Evolutionary conservation across 2,329 filamentous ascomycete genomes (phyloP).

Genomic region (Rutstroemia sp.): DNA sequence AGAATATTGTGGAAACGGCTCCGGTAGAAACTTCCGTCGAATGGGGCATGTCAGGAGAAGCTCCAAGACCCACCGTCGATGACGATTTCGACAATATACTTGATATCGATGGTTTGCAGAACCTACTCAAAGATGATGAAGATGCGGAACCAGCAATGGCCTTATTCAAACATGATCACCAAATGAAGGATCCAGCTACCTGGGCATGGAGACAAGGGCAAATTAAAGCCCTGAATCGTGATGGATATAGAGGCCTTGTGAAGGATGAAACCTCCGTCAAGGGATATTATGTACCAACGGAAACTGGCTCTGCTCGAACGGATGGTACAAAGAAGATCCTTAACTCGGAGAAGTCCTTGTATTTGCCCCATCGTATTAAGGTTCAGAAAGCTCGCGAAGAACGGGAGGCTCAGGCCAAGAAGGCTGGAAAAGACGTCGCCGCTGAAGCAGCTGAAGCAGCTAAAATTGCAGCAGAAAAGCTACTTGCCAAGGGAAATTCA

Average conservation of each 20-base stretch:
- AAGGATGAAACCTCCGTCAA: constrained; percentile 40
- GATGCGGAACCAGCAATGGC: constrained; percentile 50
- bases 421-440: constrained; percentile 58
- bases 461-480: constrained; percentile 70
- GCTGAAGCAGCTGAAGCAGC: constrained; percentile 62
- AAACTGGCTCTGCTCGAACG: constrained; percentile 79
- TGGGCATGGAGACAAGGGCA: constrained; percentile 69
- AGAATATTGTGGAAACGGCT: constrained; percentile 32
- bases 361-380: constrained; percentile 94
- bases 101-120: constrained; percentile 65
- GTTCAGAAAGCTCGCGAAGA: constrained; percentile 88
- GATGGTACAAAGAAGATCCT: constrained; percentile 94
- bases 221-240: constrained; percentile 60
- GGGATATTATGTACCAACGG: constrained; percentile 76
- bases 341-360: constrained; percentile 96
- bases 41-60: constrained; percentile 50
- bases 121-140: constrained; percentile 61
- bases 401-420: constrained; percentile 68
- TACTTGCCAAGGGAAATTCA: constrained; percentile 80
- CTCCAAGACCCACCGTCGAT: constrained; percentile 56
- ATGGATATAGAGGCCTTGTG: constrained; percentile 41
- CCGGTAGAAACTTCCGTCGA: constrained; percentile 39
- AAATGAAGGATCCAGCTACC: constrained; percentile 48
- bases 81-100: constrained; percentile 57
- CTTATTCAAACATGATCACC: constrained; percentile 39